Base-by-base conservation (phyloP, 441 rosid genomes). In the Gossypium lobatum region DNA sequence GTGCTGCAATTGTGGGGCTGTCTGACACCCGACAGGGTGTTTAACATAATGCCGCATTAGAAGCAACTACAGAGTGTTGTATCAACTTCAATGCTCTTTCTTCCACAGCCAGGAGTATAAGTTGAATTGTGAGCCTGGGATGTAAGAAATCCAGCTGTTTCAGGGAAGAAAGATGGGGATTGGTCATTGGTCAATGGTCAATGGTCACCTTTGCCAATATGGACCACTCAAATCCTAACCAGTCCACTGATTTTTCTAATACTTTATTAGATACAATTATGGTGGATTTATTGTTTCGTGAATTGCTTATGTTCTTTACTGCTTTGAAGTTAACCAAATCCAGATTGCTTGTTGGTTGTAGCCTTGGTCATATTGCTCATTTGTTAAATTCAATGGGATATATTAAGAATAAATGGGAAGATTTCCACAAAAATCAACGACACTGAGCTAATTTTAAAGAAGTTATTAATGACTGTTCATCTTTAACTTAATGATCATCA, bases 201-300 rank as follows among this genome's bases (percentile, higher is more conserved):
- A 28, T 37, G 68, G 50, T 37, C 45, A 25, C 39, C 3, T 53
- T 67, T 52, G 17, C 25, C 55, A 20, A 31, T 25, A 69, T 53
- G 28, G 62, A 53, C 62, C 62, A 69, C 62, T 69, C 60, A 69
- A 69, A 26, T 48, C 21, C n/a, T 34, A 6, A 34, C 4, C 67
- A 20, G 13, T 10, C 5, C 16, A 28, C 16, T 52, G 25, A 48
- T 6, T 7, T 67, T 48, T 48, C 17, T 13, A 13, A 3, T 65
- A 13, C 4, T 18, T 16, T 62, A 53, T 53, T 16, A 8, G 11
- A 28, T 7, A 16, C 66, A 13, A 13, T 60, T 45, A 45, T 4
- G 17, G 70, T 45, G 28, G 31, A 13, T 23, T 14, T 23, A 14
- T 2, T 14, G 10, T 63, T 23, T 17, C 18, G 26, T 9, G 4